A percentile compares a stretch with the other conserved stretches of the same genome.
phyloP scores from a whole-genome alignment of 805 yeast species.

The Grigorovia jiainica region DNA sequence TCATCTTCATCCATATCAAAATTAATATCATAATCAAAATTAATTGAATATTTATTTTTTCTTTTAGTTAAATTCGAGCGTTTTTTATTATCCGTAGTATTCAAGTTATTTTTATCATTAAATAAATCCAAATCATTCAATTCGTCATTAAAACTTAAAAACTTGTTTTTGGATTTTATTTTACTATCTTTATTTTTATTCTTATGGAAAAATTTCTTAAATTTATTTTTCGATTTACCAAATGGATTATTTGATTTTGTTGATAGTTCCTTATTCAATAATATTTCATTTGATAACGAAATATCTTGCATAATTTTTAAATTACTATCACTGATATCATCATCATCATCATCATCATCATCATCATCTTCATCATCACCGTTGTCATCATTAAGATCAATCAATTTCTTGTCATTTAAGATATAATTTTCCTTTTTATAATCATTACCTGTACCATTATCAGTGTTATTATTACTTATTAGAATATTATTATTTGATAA shows the following conservation, averaged over 20 bases:
- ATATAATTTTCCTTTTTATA: too few species aligned
- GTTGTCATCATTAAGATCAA: too few species aligned
- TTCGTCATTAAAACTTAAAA: not conserved
- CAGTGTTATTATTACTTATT: not conserved
- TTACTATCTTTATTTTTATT: not conserved
- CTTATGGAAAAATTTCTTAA: not conserved
- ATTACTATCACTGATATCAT: too few species aligned
- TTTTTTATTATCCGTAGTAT: not conserved
- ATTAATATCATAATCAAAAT: constrained; percentile 25
- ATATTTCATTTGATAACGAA: not conserved
- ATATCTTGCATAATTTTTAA: too few species aligned
- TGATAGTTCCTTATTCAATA: not conserved
- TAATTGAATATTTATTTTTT: constrained; percentile 15
- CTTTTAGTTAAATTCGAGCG: not conserved
- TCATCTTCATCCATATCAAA: constrained; percentile 28
- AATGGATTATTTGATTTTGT: not conserved
- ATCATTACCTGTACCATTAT: not conserved
- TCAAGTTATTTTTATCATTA: not conserved
- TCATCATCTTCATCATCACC: not conserved
- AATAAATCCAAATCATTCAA: not conserved
- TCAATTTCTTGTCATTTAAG: too few species aligned
- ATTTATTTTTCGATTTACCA: not conserved
- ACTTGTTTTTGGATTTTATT: not conserved
- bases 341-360: not conserved
- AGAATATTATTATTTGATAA: not conserved